Evolutionary conservation across 1,139 yeast species (phyloP), one percentile per base, ranked within the genome.

Genomic region (Lodderomyces orthopsilosis): DNA sequence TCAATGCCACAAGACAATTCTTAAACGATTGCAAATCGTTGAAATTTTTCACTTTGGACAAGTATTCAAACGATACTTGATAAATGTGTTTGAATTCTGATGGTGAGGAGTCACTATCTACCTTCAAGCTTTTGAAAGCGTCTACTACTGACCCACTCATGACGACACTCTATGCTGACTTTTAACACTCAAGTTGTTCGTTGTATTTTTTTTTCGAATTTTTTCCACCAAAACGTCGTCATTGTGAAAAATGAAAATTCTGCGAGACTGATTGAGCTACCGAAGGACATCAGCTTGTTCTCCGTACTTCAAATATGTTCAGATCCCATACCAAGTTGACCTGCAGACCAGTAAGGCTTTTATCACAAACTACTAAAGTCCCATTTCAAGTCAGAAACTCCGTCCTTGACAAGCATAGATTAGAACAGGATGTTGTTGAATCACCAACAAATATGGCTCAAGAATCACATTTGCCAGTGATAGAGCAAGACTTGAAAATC

Each of bases 1-100:
- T 84, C 55, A 85, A 66, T 1, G 95, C 81, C 6, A 83, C 83
- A 34, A 88, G 62, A 54, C 83, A 80, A 51, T 83, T 74, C 53
- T 75, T 79, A 52, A 82, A 67, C 0, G 89, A 82, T 40, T 66
- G 63, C 18, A 63, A 54, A 51, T 83, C 85, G 37, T 73, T 61
- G 33, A 62, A 73, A 35, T 66, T 56, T 46, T 70, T 69, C 38
- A 70, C 65, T 37, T 70, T 70, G 28, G 72, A 57, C 46, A 73
- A 61, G 50, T 70, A 73, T 42, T 71, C 74, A 48, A 68, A 70
- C 17, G 76, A 69, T 2, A 72, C 67, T 28, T 66, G 66, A 49
- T 55, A 73, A n/a, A 73, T 62, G 32, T 65, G 56, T 43, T 66
- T 70, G 52, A 72, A 74, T 45, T 70, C 74, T 13, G 65, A 59